Base-by-base conservation (phyloP, 768 basidiomycete genomes). In the button mushroom (Agaricus bisporus) region DNA sequence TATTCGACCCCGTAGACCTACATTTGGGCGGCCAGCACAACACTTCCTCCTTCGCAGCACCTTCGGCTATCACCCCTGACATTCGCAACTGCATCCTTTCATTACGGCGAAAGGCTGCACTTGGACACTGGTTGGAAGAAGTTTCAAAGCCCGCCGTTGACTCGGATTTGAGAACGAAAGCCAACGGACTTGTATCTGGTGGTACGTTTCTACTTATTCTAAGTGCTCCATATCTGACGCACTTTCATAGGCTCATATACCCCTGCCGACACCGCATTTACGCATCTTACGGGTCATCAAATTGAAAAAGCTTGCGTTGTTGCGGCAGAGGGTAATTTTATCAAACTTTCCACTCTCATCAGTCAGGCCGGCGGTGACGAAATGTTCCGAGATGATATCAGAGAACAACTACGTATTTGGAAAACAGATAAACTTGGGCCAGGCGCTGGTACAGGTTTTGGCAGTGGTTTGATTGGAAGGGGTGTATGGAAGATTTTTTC, bases 311-410 rank as follows among this genome's bases (percentile, higher is more conserved):
- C 97, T 7, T 86, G 84, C 59, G 76, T 85, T 42, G 71, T 74
- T 2, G 90, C 93, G 2, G 72, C 86, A 58, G 85, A 88, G 47
- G 80, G 80, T 5, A 85, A 86, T 3, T 89, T 90, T 60, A 68
- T 91, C 59, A 89, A 90, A 59, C 81, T 99, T 8, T 88, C 97
- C 1, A 93, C 91, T 6, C 77, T 99, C 22, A 76, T 98, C 51
- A 81, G 93, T 6, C 94, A 98, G 66, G 87, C 84, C 14, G 86
- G 85, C 0, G 90, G 92, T 1, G 88, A 92, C 61, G 73, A 75
- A 18, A 75, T 79, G 26, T 94, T 90, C 69, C 76, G 82, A 49
- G 80, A 74, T 43, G 90, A 95, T 63, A 68, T 98, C 39, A 70
- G 69, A 54, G 69, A 81, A 3, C 97, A 99, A 61, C 66, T 98